phyloP scores from a whole-genome alignment of 139 green algal species.

The Pseudopediastrum boryanum region DNA sequence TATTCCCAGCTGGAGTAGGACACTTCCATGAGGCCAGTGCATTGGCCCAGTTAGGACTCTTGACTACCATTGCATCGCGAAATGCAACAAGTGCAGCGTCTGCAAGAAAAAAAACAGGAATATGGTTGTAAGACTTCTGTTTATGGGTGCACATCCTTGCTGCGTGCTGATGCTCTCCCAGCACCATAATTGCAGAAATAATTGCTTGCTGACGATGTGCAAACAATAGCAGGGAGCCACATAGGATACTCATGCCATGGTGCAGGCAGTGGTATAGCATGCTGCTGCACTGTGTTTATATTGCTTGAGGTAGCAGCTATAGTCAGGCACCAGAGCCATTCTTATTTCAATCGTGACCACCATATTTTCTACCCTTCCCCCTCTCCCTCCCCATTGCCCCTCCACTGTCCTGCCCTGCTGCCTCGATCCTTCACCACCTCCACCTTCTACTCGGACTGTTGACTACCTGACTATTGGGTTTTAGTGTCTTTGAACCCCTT shows the following conservation, averaged over 20 bases:
- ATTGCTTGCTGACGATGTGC: not conserved
- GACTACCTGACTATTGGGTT: not conserved
- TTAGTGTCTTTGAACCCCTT: not conserved
- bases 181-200: not conserved
- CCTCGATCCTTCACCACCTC: not conserved
- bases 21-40: slow-evolving; percentile 44
- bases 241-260: not conserved
- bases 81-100: not conserved
- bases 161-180: not conserved
- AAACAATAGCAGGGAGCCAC: not conserved
- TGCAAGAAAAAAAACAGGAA: not conserved
- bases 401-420: too few relatives aligned
- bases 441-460: not conserved
- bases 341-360: not conserved
- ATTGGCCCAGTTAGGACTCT: slow-evolving; percentile 12
- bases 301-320: too few relatives aligned
- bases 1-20: slow-evolving; percentile 43
- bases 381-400: too few relatives aligned
- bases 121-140: not conserved
- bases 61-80: slow-evolving; percentile 8
- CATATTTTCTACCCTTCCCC: too few relatives aligned
- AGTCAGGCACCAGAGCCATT: not conserved
- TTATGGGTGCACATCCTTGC: not conserved
- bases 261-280: not conserved
- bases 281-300: too few relatives aligned